A percentile compares a stretch with the other conserved stretches of the same genome.
Conservation (phyloP, 768 basidiomycete genomes). For the Coprinopsis cinerea region DNA sequence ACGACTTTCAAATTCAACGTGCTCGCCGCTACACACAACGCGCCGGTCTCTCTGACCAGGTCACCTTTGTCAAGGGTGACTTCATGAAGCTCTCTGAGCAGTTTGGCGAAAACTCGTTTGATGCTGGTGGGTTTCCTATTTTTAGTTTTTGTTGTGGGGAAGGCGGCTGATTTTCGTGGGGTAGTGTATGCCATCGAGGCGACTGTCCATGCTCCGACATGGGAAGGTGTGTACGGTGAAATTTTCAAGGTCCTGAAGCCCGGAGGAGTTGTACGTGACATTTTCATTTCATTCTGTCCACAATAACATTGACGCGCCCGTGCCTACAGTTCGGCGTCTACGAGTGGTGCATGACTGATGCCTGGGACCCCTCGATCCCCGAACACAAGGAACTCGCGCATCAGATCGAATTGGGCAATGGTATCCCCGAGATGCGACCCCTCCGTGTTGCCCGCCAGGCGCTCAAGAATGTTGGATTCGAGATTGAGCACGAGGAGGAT, state of each 20-base stretch:
- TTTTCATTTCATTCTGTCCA: background rate
- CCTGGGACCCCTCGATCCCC: slow-evolving; percentile 82
- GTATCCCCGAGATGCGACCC: slow-evolving; percentile 96
- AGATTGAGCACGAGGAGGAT: slow-evolving; percentile 89
- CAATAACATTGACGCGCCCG: slow-evolving; percentile 6
- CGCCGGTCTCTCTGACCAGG: slow-evolving; percentile 69
- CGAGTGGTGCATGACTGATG: slow-evolving; percentile 98
- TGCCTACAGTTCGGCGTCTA: slow-evolving; percentile 84
- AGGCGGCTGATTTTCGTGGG: slow-evolving; percentile 7
- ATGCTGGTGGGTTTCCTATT: slow-evolving; percentile 64
- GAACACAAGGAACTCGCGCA: slow-evolving; percentile 89
- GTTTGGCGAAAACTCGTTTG: slow-evolving; percentile 90
- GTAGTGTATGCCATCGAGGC: slow-evolving; percentile 96
- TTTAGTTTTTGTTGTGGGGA: background rate
- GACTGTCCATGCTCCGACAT: slow-evolving; percentile 92
- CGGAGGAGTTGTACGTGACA: slow-evolving; percentile 75
- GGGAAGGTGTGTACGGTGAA: slow-evolving; percentile 93
- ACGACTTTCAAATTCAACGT: slow-evolving; percentile 89
- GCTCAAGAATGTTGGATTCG: slow-evolving; percentile 77
- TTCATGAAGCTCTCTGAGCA: slow-evolving; percentile 92
- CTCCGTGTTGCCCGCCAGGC: slow-evolving; percentile 67
- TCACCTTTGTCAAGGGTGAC: slow-evolving; percentile 86
- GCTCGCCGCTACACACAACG: slow-evolving; percentile 76
- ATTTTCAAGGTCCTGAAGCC: slow-evolving; percentile 94
- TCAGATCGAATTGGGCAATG: slow-evolving; percentile 89